These are phyloP conservation scores for Irpex sp. DNA, from an alignment of 1,284 basidiomycete genomes.

Conservation along the genomic window DNA sequence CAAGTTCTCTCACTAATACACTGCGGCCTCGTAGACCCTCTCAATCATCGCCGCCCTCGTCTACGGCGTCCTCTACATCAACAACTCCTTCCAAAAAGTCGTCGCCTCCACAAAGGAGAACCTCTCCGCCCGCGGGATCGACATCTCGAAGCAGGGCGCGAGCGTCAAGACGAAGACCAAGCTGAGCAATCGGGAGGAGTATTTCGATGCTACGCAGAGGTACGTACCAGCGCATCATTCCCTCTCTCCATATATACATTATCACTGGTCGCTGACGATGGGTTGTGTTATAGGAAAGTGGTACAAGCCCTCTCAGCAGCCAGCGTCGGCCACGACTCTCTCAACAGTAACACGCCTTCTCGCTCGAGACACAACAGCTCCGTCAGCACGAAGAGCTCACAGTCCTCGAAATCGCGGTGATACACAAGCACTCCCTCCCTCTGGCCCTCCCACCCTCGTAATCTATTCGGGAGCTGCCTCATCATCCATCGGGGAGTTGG, in stretches of 20 bases:
- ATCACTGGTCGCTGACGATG: too few species aligned
- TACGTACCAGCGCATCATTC: neutral
- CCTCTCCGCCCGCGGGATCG: conserved; percentile 13
- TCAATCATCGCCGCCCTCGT: conserved; percentile 11
- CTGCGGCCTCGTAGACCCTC: conserved; percentile 6
- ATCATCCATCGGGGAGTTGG: too few species aligned
- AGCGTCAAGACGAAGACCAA: conserved; percentile 13
- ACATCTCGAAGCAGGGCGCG: conserved; percentile 12
- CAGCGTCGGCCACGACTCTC: conserved; percentile 5
- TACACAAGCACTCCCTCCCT: too few species aligned
- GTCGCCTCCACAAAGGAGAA: conserved; percentile 9
- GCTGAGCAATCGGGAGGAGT: conserved; percentile 13
- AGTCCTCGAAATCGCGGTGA: neutral
- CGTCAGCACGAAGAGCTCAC: neutral
- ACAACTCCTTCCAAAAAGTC: conserved; percentile 5
- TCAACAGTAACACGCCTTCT: neutral
- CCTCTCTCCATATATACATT: too few species aligned
- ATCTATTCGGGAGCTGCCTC: too few species aligned
- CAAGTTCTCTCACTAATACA: neutral
- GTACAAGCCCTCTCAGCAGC: conserved; percentile 12
- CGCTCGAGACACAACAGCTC: neutral
- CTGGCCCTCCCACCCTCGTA: too few species aligned
- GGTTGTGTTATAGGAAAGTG: conserved; percentile 7
- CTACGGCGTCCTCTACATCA: conserved; percentile 13
- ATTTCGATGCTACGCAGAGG: conserved; percentile 18